phyloP scores from a whole-genome alignment of 2,329 filamentous ascomycete species.

The Xylariaceae sp. region DNA sequence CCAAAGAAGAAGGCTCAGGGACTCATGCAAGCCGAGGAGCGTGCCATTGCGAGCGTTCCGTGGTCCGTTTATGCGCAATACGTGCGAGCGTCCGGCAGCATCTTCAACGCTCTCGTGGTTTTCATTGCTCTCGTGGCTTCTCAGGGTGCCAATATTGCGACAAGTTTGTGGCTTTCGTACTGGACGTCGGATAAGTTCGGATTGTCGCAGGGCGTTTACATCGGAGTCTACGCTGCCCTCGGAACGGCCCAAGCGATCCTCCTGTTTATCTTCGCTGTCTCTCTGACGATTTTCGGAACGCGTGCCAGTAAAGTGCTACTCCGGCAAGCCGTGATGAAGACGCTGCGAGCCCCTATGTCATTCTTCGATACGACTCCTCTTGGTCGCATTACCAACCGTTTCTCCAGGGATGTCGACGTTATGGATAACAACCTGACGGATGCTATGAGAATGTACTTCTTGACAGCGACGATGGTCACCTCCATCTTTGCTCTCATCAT shows the following conservation, averaged over 20 bases:
- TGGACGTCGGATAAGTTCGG: constrained; percentile 80
- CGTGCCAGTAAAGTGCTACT: constrained; percentile 78
- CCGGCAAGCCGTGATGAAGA: constrained; percentile 69
- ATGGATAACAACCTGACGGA: constrained; percentile 93
- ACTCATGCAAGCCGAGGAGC: constrained; percentile 65
- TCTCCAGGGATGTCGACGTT: constrained; percentile 90
- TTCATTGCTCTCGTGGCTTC: constrained; percentile 60
- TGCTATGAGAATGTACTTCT: constrained; percentile 85
- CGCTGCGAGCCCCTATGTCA: constrained; percentile 69
- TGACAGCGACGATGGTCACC: constrained; percentile 76
- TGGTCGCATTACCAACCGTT: constrained; percentile 92
- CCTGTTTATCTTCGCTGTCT: constrained; percentile 75
- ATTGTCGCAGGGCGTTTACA: constrained; percentile 64
- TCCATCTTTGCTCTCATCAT: constrained; percentile 87
- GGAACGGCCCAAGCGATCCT: constrained; percentile 66
- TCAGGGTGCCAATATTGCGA: constrained; percentile 80
- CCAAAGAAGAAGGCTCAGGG: constrained; percentile 54
- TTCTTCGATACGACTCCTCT: constrained; percentile 98
- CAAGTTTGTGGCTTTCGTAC: constrained; percentile 87
- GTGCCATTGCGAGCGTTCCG: constrained; percentile 70
- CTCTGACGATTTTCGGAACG: constrained; percentile 74
- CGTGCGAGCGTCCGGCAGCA: constrained; percentile 65
- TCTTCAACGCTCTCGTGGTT: constrained; percentile 63
- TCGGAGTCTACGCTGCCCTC: constrained; percentile 65
- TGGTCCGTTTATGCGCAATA: constrained; percentile 78